Conservation (phyloP, 352 stramenopile genomes). For the Labyrinthula sp. region DNA sequence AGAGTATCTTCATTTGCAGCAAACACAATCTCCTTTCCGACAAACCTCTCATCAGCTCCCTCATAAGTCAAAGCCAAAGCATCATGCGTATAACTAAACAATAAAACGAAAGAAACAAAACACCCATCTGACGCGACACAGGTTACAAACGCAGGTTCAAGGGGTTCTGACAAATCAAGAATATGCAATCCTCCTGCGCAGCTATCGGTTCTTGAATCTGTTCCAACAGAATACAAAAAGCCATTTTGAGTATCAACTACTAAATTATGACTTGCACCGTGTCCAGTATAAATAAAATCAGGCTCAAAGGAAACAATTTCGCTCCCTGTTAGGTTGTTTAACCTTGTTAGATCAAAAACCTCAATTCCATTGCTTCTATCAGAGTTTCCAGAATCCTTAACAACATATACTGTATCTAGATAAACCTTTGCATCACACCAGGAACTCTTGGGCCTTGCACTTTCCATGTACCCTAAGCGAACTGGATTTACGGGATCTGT, state of each 20-base stretch:
- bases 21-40: constrained; percentile 15
- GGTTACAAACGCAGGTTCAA: constrained; percentile 9
- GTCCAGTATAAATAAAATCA: neutral
- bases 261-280: constrained; percentile 31
- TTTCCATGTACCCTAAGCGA: neutral
- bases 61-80: constrained; percentile 31
- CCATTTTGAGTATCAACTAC: constrained; percentile 26
- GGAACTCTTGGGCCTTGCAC: neutral
- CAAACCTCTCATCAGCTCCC: constrained; percentile 26
- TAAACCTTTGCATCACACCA: constrained; percentile 17
- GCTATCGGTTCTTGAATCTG: constrained; percentile 1
- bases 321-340: no score
- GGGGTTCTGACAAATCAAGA: constrained; percentile 25
- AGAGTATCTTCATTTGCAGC: constrained; percentile 32
- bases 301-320: no score
- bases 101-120: no score
- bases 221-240: constrained; percentile 15
- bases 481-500: constrained; percentile 1
- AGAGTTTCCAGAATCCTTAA: constrained; percentile 14
- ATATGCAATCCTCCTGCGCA: constrained; percentile 30
- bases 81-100: constrained; percentile 35
- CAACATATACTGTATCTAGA: constrained; percentile 30
- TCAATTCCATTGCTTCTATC: constrained; percentile 34
- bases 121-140: constrained; percentile 14
- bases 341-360: constrained; percentile 34